Evolutionary conservation across 495 filamentous ascomycete genomes (phyloP).

Genomic region (Paragyromitra xinjiangensis): DNA sequence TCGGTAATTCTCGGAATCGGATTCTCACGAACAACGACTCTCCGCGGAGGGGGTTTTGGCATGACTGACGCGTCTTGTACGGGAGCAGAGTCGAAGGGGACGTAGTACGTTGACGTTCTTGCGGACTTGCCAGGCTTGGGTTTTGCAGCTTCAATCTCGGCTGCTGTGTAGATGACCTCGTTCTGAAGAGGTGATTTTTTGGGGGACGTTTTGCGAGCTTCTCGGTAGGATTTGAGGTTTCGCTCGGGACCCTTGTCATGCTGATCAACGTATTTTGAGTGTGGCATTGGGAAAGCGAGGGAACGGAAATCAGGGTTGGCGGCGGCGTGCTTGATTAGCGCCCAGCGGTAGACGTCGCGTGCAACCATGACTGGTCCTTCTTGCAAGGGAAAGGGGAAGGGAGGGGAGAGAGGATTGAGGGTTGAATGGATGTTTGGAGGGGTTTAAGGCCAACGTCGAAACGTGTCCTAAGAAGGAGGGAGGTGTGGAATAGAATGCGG

Average conservation of each 20-base stretch:
- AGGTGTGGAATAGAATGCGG: slow-evolving; percentile 28
- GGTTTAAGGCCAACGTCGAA: slow-evolving; percentile 27
- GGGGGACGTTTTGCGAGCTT: slow-evolving; percentile 1
- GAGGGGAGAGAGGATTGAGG: background rate
- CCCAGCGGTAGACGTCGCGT: slow-evolving; percentile 51
- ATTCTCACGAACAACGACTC: slow-evolving; percentile 11
- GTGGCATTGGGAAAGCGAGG: slow-evolving; percentile 47
- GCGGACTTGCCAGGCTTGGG: slow-evolving; percentile 34
- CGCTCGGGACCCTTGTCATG: slow-evolving; percentile 45
- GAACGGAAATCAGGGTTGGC: slow-evolving; percentile 39
- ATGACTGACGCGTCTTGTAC: slow-evolving; percentile 24
- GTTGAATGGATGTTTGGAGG: background rate
- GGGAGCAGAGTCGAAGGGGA: slow-evolving; percentile 28
- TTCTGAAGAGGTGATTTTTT: slow-evolving; percentile 18
- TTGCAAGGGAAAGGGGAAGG: background rate
- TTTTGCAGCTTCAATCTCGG: slow-evolving; percentile 34
- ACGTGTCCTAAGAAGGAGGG: slow-evolving; percentile 25
- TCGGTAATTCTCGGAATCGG: slow-evolving; percentile 26
- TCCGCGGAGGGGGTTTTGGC: slow-evolving; percentile 16
- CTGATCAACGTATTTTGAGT: slow-evolving; percentile 40
- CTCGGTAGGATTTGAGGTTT: slow-evolving; percentile 45
- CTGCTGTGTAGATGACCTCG: slow-evolving; percentile 38
- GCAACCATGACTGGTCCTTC: slow-evolving; percentile 37
- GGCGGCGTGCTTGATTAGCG: slow-evolving; percentile 42
- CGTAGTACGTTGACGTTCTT: slow-evolving; percentile 35